Evolutionary conservation across 805 yeast species (phyloP).

Genomic region (Scheffersomyces ergatensis): DNA sequence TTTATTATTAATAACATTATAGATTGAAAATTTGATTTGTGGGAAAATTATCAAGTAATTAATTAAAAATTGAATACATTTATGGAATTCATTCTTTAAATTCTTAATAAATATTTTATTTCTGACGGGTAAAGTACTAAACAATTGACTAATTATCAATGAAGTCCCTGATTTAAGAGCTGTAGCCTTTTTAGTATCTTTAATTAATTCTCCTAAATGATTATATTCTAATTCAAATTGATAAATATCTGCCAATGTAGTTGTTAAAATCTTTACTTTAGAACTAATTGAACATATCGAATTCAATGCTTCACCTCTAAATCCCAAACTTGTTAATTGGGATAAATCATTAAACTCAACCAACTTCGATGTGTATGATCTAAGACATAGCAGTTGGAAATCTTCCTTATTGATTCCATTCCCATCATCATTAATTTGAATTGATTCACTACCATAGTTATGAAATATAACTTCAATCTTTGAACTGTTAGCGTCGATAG

Average conservation of each 20-base stretch:
- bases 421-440: slow-evolving; percentile 72
- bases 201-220: slow-evolving; percentile 48
- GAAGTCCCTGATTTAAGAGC: slow-evolving; percentile 56
- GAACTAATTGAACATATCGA: slow-evolving; percentile 59
- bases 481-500: slow-evolving; percentile 74
- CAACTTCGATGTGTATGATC: slow-evolving; percentile 70
- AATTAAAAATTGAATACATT: slow-evolving; percentile 61
- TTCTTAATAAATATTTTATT: slow-evolving; percentile 69
- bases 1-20: slow-evolving; percentile 43
- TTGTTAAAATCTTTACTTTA: slow-evolving; percentile 47
- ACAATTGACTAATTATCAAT: slow-evolving; percentile 56
- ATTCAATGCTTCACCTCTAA: slow-evolving; percentile 79
- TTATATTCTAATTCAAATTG: slow-evolving; percentile 59
- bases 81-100: slow-evolving; percentile 67
- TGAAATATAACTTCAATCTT: slow-evolving; percentile 65
- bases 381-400: slow-evolving; percentile 51
- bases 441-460: slow-evolving; percentile 69
- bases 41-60: slow-evolving; percentile 64
- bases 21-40: slow-evolving; percentile 57
- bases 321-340: slow-evolving; percentile 58
- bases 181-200: slow-evolving; percentile 37
- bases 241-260: slow-evolving; percentile 49
- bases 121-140: slow-evolving; percentile 77
- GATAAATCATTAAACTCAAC: slow-evolving; percentile 51
- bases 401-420: slow-evolving; percentile 56